phyloP scores from a whole-genome alignment of 164 flowering plant species.

The Akebia trifoliata region DNA sequence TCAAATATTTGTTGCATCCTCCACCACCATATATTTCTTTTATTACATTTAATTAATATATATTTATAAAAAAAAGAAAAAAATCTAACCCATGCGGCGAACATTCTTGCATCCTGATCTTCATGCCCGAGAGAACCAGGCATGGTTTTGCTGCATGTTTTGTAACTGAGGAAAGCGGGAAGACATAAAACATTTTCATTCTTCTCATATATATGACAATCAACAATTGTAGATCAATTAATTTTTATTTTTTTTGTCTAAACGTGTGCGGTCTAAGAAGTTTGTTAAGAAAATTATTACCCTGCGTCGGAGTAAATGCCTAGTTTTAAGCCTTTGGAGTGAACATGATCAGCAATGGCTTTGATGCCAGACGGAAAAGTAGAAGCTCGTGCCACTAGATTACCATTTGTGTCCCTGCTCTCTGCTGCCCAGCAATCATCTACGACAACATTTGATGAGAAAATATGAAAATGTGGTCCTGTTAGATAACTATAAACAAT shows the following conservation, averaged over 20 bases:
- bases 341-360: conserved; percentile 47
- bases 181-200: neutral
- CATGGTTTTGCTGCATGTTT: conserved; percentile 47
- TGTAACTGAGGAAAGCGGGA: conserved; percentile 19
- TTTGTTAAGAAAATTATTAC: conserved; percentile 25
- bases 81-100: conserved; percentile 44
- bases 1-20: neutral
- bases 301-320: conserved; percentile 53
- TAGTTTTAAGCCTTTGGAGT: conserved; percentile 38
- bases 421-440: conserved; percentile 61
- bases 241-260: neutral
- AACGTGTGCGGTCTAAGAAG: neutral
- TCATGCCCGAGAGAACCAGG: conserved; percentile 52
- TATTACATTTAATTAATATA: neutral
- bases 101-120: conserved; percentile 47
- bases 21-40: neutral
- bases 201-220: neutral
- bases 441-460: conserved; percentile 10
- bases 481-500: too few relatives aligned
- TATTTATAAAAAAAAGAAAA: neutral
- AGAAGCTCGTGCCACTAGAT: conserved; percentile 27
- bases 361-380: conserved; percentile 56
- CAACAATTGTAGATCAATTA: too few relatives aligned
- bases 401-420: conserved; percentile 25
- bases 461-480: too few relatives aligned